Base-by-base conservation (phyloP, 176 grass and related monocot species). In the Oryza rufipogon region DNA sequence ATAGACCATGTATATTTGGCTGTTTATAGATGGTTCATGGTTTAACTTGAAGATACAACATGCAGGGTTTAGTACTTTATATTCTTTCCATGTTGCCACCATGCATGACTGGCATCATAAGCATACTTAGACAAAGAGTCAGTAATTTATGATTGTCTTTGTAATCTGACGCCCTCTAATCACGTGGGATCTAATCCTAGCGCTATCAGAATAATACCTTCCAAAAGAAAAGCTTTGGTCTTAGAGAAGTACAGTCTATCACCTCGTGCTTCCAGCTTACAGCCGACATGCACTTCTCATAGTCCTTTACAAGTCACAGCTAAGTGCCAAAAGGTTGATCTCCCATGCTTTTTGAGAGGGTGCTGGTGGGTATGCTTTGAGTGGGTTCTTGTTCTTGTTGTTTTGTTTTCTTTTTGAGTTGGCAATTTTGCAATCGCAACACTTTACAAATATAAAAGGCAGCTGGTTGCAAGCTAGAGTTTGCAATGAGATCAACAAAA, bases 111-210 rank as follows among this genome's bases (percentile, higher is more conserved):
- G 66, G 12, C 20, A 51, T 5, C 83, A 66, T 64, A 23, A 66
- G 71, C 52, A 66, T 15, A 77, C 61, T 39, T 44, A 63, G 69
- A 19, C 66, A 84, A 30, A 75, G 63, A 28, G 47, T 38, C 46
- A 20, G 22, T 51, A 84, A 52, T 82, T 66, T 6, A 51, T 66
- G 8, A 0, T 30, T 36, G 28, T 36, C 9, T 77, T 58, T 76
- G 64, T 84, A 23, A 41, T 76, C 33, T 68, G 45, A 81, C 44
- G 14, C 9, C 66, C 54, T 26, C 42, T 65, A 66, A 76, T 73
- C 46, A 67, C 11, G 47, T 74, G 78, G 28, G 34, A 69, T 86
- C 60, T 80, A 72, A 80, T 86, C 75, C 66, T 83, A 68, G 60
- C 23, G 69, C 60, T 79, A 61, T 20, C 75, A 79, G 61, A 83